Percentiles rank a stretch among this genome's conserved stretches.
phyloP scores from a whole-genome alignment of 2,329 filamentous ascomycete species.

The Beauveria sp. region DNA sequence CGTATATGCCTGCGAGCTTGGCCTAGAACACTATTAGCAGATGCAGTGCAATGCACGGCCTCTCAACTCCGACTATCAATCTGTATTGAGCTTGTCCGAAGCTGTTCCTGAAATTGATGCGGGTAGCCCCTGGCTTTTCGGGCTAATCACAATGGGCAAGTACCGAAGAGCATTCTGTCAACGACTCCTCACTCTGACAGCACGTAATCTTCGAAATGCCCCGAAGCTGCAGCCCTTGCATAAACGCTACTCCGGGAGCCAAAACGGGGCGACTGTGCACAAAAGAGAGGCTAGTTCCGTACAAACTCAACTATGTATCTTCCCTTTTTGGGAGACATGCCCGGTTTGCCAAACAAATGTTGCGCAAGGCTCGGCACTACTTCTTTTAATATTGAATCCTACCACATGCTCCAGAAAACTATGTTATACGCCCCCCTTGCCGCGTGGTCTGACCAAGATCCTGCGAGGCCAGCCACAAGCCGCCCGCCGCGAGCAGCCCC shows the following conservation, averaged over 20 bases:
- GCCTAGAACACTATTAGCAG: not conserved
- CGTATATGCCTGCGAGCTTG: not conserved
- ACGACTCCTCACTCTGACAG: not conserved
- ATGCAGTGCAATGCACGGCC: not conserved
- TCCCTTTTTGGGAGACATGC: not conserved
- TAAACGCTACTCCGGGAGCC: no score
- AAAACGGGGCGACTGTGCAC: not conserved
- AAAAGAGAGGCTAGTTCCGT: not conserved
- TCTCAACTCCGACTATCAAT: not conserved
- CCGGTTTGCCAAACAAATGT: not conserved
- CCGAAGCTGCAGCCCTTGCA: not conserved
- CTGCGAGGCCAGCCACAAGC: not conserved
- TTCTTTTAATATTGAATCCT: not conserved
- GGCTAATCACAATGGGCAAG: no score
- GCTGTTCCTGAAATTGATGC: not conserved
- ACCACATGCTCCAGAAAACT: not conserved
- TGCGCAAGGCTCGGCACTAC: not conserved
- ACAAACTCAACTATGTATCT: not conserved
- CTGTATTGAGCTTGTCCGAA: not conserved
- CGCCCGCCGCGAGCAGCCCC: not conserved
- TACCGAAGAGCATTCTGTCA: not conserved
- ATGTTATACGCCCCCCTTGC: not conserved
- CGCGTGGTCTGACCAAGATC: not conserved
- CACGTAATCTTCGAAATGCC: not conserved
- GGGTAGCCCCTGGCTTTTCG: no score